Base-by-base conservation (phyloP, 1,284 basidiomycete species). In the Caloboletus inedulis region DNA sequence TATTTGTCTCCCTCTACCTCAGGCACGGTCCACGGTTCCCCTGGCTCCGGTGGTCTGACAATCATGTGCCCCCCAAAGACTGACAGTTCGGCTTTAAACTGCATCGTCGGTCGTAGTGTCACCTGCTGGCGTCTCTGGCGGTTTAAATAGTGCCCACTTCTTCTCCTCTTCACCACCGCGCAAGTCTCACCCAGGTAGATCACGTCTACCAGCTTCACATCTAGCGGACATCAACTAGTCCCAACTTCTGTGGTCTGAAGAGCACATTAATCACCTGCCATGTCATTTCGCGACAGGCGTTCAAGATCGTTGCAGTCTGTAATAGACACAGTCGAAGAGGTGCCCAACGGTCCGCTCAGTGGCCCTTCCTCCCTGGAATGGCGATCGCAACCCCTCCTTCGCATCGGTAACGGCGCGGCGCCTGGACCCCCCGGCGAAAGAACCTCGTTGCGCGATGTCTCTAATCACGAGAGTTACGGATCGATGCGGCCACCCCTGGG, bases 321-420 rank as follows among this genome's bases (percentile, higher is more conserved):
- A 14, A 36, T 21, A 2, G 43, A 58, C 31, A 21, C 55, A 19
- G 31, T 19, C 31, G 40, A 56, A 25, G 56, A 56, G 29, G 19
- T 23, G 0, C 62, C 60, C 7, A 53, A 58, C 14, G 68, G 66
- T 34, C 68, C 65, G 1, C 56, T 70, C 40, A 54, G 59, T 43
- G 55, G 49, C 2, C 66, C 70, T 8, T 70, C 70, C 30, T 54
- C 69, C 19, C 60, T 66, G 19, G 58, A 62, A 33, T 69, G 66
- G 61, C 66, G 64, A 45, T 58, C 69, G 44, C 56, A 61, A 13
- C 69, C 70, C 12, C 56, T 72, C 12, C 68, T 72, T 30, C 59
- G 51, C 39, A 69, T 71, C 39, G 62, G 68, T 9, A 61, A 25
- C 23, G 35, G 18, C 18, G 29, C 16, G 14, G 6, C 29, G 4